Base-by-base conservation (phyloP, 2,329 filamentous ascomycete genomes). In the Bisporella sp. region DNA sequence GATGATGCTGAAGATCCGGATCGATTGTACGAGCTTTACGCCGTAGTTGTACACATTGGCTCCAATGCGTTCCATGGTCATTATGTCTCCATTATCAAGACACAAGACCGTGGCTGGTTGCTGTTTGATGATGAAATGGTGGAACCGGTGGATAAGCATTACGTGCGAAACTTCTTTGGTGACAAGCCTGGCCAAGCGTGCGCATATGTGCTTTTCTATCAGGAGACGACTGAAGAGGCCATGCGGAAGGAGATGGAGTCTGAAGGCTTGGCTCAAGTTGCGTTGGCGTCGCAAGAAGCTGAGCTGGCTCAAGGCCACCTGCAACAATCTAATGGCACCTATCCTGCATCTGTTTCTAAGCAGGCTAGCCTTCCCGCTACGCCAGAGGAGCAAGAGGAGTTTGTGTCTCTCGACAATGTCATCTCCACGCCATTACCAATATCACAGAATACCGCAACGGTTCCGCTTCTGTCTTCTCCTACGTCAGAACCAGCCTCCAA, bases 41-140 rank as follows among this genome's bases (percentile, higher is more conserved):
- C 92, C 0, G 91, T 99, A 4, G 90, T 99, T 7, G 89, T 99
- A 28, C 93, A 99, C 63, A 97, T 99, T 56, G 93, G 93, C 48
- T 90, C 90, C 45, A 95, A 95, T 28, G 92, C 93, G 4, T 96
- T 96, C 64, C 93, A 99, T 64, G 93, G 93, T 4, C 93, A 99
- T 67, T 99, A 99, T 61, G 90, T 99, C 32, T 90, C 91, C 5
- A 93, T 99, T 49, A 91, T 99, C 73, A 99, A 99, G 71, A 97
- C 93, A 0, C 85, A 95, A 63, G 93, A 97, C 64, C 82, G 89
- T 48, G 93, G 93, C 31, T 99, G 93, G 93, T 73, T 99, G 41
- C 72, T 99, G 5, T 99, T 99, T 61, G 93, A 99, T 60, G 93
- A 99, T 62, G 93, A 99, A 70, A 90, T 97, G 82, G 93, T 99